Conservation (phyloP, 2,329 filamentous ascomycete species). For the Chaetomium sp. region DNA sequence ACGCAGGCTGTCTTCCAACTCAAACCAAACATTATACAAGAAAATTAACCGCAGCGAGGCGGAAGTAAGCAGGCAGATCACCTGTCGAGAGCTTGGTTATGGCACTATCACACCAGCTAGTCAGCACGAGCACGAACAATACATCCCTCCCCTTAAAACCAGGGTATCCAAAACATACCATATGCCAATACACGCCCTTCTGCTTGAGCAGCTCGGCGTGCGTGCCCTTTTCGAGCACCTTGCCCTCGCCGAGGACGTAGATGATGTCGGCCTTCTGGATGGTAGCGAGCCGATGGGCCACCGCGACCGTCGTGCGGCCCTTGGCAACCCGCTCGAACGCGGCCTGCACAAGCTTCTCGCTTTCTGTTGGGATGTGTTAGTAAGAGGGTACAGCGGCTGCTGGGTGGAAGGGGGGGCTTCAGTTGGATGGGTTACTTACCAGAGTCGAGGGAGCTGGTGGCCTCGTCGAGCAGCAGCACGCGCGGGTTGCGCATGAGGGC, state of each 20-base stretch:
- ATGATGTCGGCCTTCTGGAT: slow-evolving; percentile 80
- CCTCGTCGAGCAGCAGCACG: slow-evolving; percentile 71
- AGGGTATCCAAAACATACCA: slow-evolving; percentile 48
- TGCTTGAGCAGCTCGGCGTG: slow-evolving; percentile 55
- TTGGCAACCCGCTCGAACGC: slow-evolving; percentile 67
- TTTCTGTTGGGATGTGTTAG: slow-evolving; percentile 37
- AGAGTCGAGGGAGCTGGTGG: slow-evolving; percentile 69
- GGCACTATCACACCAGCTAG: slow-evolving; percentile 49
- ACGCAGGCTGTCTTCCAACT: background rate
- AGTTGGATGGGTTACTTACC: slow-evolving; percentile 22
- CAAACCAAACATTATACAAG: slow-evolving; percentile 5
- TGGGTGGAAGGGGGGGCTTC: too few relatives aligned
- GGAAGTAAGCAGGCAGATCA: slow-evolving; percentile 36
- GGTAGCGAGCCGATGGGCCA: slow-evolving; percentile 76
- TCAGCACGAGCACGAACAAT: slow-evolving; percentile 12
- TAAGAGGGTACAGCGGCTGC: background rate
- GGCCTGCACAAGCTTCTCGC: slow-evolving; percentile 62
- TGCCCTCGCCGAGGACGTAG: slow-evolving; percentile 72
- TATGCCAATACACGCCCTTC: slow-evolving; percentile 59
- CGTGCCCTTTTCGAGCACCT: slow-evolving; percentile 56
- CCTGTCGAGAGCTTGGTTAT: slow-evolving; percentile 60
- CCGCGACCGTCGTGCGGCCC: slow-evolving; percentile 69
- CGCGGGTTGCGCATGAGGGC: slow-evolving; percentile 67
- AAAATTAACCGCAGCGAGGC: background rate
- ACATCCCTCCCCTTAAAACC: too few relatives aligned